Conservation (phyloP, 805 yeast species). For the Ogataea paradorogensis region DNA sequence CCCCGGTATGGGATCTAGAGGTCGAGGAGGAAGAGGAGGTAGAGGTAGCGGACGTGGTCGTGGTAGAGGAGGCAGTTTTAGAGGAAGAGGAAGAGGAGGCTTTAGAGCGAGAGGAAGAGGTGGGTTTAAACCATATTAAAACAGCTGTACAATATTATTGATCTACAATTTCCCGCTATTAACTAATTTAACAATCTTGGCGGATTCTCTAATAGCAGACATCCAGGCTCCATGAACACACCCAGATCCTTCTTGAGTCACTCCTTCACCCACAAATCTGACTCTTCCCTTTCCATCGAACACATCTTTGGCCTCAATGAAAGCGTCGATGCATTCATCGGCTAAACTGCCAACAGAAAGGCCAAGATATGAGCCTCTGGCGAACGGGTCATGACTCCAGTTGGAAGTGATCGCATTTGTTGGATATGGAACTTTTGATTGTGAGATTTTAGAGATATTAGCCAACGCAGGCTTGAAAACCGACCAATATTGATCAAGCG, state of each 20-base stretch:
- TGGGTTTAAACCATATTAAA: conserved; percentile 33
- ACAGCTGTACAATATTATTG: conserved; percentile 5
- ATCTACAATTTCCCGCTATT: conserved; percentile 25
- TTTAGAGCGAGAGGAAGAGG: conserved; percentile 29
- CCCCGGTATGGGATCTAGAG: conserved; percentile 60
- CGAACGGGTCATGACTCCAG: conserved; percentile 53
- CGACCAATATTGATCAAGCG: conserved; percentile 42
- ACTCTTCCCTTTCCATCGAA: conserved; percentile 37
- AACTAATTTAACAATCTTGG: conserved; percentile 20
- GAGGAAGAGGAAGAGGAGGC: conserved; percentile 17
- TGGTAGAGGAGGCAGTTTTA: conserved; percentile 16
- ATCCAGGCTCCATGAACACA: conserved; percentile 59
- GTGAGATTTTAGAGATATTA: conserved; percentile 27
- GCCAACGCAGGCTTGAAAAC: conserved; percentile 43
- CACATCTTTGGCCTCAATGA: conserved; percentile 40
- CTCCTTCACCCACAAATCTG: conserved; percentile 58
- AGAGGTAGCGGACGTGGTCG: conserved; percentile 35
- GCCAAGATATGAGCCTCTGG: conserved; percentile 45
- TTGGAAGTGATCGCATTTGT: conserved; percentile 31
- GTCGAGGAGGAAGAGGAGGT: conserved; percentile 42
- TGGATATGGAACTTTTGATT: conserved; percentile 25
- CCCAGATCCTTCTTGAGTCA: conserved; percentile 50
- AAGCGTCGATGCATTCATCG: conserved; percentile 34
- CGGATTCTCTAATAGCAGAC: conserved; percentile 49
- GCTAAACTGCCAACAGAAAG: conserved; percentile 28